Percentiles rank a stretch among this genome's conserved stretches.
phyloP scores from a whole-genome alignment of 208 protist genomes.

The Leishmania lainsoni region DNA sequence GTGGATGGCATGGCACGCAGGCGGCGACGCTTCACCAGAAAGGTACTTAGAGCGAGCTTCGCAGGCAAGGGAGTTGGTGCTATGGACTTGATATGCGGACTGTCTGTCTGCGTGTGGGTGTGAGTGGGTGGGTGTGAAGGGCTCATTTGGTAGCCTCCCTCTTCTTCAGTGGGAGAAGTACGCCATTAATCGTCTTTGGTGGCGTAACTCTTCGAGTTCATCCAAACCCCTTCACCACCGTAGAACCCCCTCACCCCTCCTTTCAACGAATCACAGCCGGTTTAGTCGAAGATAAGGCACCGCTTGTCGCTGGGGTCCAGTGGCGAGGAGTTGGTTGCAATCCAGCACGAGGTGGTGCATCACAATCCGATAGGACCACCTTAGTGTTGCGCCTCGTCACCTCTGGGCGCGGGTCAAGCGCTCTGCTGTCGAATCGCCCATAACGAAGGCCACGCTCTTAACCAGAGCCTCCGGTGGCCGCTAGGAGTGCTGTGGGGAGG shows the following conservation, averaged over 20 bases:
- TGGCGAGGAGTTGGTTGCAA: slow-evolving; percentile 46
- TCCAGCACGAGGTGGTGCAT: slow-evolving; percentile 57
- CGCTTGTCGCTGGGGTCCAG: slow-evolving; percentile 69
- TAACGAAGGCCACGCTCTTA: not conserved
- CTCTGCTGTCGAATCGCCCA: not conserved
- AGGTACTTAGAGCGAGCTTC: not conserved
- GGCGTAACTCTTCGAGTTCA: slow-evolving; percentile 61
- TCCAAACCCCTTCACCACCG: slow-evolving; percentile 39
- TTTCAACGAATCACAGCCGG: slow-evolving; percentile 64
- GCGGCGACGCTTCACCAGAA: not conserved
- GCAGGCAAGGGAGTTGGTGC: not conserved
- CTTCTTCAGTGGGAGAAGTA: slow-evolving; percentile 11
- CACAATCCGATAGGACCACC: slow-evolving; percentile 49
- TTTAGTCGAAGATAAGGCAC: slow-evolving; percentile 49
- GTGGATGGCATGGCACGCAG: not conserved
- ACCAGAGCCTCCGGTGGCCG: not conserved
- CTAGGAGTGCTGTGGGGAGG: not conserved
- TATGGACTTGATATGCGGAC: not conserved
- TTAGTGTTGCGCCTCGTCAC: slow-evolving; percentile 70
- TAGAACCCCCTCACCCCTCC: slow-evolving; percentile 35
- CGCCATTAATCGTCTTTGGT: slow-evolving; percentile 50
- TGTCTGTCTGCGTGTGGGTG: not conserved
- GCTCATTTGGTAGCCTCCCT: not conserved
- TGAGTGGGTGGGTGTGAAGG: not conserved
- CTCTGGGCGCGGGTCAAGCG: slow-evolving; percentile 47